phyloP scores from a whole-genome alignment of 768 basidiomycete genomes.

The Floccularia luteovirens region DNA sequence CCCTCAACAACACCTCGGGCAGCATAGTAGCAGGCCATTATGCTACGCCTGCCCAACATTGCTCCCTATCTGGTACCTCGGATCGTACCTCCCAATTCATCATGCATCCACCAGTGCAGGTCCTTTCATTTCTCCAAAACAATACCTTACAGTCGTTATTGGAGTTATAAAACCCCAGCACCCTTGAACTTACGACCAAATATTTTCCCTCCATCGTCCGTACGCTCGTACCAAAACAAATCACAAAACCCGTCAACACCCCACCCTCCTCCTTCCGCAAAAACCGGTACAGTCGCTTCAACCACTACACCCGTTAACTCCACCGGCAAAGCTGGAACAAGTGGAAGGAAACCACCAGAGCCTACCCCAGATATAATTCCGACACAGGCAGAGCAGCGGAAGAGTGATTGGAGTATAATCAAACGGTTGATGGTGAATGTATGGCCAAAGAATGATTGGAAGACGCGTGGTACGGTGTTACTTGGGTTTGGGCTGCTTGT shows the following conservation, averaged over 20 bases:
- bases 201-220: not conserved
- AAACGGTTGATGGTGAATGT: slow-evolving; percentile 80
- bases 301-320: not conserved
- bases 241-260: not conserved
- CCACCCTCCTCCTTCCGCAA: not conserved
- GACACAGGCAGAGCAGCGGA: slow-evolving; percentile 45
- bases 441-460: slow-evolving; percentile 87
- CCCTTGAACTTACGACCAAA: not conserved
- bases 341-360: slow-evolving; percentile 3
- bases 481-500: slow-evolving; percentile 77
- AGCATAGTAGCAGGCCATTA: too few relatives aligned
- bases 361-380: slow-evolving; percentile 10
- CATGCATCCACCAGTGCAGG: too few relatives aligned
- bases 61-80: too few relatives aligned
- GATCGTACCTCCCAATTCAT: too few relatives aligned
- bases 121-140: too few relatives aligned
- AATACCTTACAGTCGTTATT: not conserved
- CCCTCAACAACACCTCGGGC: too few relatives aligned
- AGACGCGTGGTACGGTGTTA: slow-evolving; percentile 73
- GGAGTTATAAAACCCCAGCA: not conserved
- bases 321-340: not conserved
- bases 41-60: too few relatives aligned
- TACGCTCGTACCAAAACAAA: not conserved
- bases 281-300: not conserved
- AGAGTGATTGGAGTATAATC: slow-evolving; percentile 83